Evolutionary conservation across 2,329 filamentous ascomycete species (phyloP), one percentile per base, ranked within the genome.

Genomic region (Sporothrix sp.): DNA sequence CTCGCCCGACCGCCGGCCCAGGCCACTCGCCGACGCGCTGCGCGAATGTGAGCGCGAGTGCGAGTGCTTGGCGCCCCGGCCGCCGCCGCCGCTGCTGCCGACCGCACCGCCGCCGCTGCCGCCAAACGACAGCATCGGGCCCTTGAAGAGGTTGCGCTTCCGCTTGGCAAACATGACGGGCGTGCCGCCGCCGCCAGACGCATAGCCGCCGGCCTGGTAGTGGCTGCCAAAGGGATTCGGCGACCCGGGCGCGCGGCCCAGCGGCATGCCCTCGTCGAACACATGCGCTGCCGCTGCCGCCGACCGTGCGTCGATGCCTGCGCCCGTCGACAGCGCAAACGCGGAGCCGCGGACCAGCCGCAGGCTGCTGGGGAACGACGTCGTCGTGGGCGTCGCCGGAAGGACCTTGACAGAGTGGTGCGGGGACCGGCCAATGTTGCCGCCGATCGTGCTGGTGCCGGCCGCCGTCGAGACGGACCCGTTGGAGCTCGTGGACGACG

Each of bases 341-440:
- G 35, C 43, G 8, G 43, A 35, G 9, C 74, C 81, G 27, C 89
- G 80, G 1, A 91, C 87, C 11, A 96, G 73, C 3, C 91, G 83
- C 53, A 96, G 86, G 58, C 90, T 94, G 47, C 82, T 86, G 0
- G 91, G 90, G 60, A 97, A 95, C 1, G 79, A 71, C 14, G 74
- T 72, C 3, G 77, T 70, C 0, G 85, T 90, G 0, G 91, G 91
- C 0, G 90, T 95, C 0, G 87, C 87, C 1, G 93, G 91, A 3
- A 97, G 79, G n/a, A 97, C 85, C 68, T 97, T 97, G 60, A 97
- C 85, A 0, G 87, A 95, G 58, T 87, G 80, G 63, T 96, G 89
- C 1, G 93, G 91, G 3, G 84, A 90, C 21, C 86, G 81, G 13
- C 69, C 38, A 76, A 76, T 45, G 79, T 70, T 1, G 78, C 77